Evolutionary conservation across 805 yeast genomes (phyloP), one percentile per base, ranked within the genome.

Genomic region (Torulaspora franciscae): DNA sequence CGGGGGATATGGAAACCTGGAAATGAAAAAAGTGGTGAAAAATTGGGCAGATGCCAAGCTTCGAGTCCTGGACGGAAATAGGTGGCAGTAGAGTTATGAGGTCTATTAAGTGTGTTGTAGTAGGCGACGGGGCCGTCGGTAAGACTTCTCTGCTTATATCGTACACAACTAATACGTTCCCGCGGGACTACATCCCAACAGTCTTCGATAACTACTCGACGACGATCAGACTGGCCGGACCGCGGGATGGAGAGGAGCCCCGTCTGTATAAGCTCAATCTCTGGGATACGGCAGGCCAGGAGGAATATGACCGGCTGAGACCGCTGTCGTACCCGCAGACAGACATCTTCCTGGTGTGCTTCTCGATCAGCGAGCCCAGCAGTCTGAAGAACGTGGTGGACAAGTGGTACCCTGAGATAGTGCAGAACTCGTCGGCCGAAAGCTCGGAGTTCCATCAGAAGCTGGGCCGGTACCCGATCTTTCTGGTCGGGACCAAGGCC

Each of bases 241-340:
- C 71, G 3, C 62, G 71, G 1, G 74, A 76, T 4, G 66, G 67
- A 29, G 74, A 41, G 34, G 56, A 53, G 36, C 47, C 43, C 24
- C 88, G 83, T 57, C 85, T 87, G 43, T 82, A 85, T 58, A 87
- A 86, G 59, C 72, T 89, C 41, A 95, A 95, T 19, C 74, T 89
- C 37, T 89, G 96, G 96, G 96, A 89, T 76, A 89, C 96, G 11
- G 96, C 96, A 3, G 96, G 96, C 23, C 96, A 89, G 67, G 84
- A 85, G 59, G 96, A 88, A 62, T 88, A 88, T 64, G 96, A 89
- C 64, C 74, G 95, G 49, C 73, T 88, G 58, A 75, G 96, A 66
- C 96, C 96, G 2, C 71, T 89, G 49, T 83, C 93, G 7, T 89
- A 89, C 59, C 95, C 96, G 3, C 95, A 89, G 62, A 88, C 96